Evolutionary conservation across 78 protist genomes (phyloP), one percentile per base, ranked within the genome.

Genomic region (Dictyostelium citrinum): DNA sequence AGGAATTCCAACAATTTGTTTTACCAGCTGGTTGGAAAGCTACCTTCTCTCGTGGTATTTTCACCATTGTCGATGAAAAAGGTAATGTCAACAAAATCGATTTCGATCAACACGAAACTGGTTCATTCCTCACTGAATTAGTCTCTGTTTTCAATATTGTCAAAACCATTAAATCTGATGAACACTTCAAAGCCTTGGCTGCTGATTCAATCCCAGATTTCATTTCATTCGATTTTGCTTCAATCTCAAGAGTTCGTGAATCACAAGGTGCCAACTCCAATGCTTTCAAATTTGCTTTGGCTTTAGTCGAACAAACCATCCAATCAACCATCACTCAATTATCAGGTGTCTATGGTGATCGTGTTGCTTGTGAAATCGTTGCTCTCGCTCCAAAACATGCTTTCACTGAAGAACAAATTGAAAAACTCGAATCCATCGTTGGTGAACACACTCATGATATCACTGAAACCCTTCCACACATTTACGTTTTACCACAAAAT

Each of bases 281-380:
- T 5, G 27, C 71, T 33, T 67, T 20, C 67, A 14, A 27, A 24
- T 7, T 78, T 41, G 93, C 85, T 49, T 55, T 88, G 31, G 31
- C 41, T 8, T 39, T 88, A 55, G 51, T 88, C 20, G 82, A 88
- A 75, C 46, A 78, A 35, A 68, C 93, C 85, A 88, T 88, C 49
- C 20, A 58, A 61, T 43, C 76, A 16, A n/a, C 93, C 64, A 78
- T 45, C 85, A 35, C 51, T 3, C 61, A 58, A 64, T 74, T 88
- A 75, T 49, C 79, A 11, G 80, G 74, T 67, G 39, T 88, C 46
- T 88, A 88, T 41, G 82, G 90, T 35, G 85, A 60, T 8, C 84
- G 85, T 78, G 71, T 88, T 46, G 93, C 93, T 55, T 88, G 93
- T 78, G 84, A 76, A 35, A 41, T 78, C 70, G 60, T 88, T 35